Evolutionary conservation across 306 rosid genomes (phyloP), one percentile per base, ranked within the genome.

Genomic region (Luffa aegyptiaca): DNA sequence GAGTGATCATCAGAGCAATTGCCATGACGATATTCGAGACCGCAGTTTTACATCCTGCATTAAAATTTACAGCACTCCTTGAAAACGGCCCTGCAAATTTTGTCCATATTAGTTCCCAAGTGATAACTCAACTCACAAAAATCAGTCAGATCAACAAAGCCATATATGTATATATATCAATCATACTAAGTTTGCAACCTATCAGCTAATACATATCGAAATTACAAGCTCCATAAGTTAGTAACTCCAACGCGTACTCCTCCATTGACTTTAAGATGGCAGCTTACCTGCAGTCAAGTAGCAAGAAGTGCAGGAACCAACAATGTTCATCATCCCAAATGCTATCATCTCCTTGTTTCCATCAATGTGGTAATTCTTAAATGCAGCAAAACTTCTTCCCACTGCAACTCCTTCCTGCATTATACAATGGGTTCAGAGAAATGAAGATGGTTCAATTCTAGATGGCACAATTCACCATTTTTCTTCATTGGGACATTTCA

Each of bases 341-440:
- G 90, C 90, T 49, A 87, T 81, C 90, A 87, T 87, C 78, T 87
- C 88, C 75, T 85, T 87, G 82, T 87, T 87, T 26, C 90, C 90
- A 64, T 87, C 86, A 77, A 81, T 87, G 69, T 87, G 88, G 59
- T 87, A 87, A 64, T 83, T 85, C 81, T 85, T 87, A 3, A 85
- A 36, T 1, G 80, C 53, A 31, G 90, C 90, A 70, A 87, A 87
- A 66, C 90, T 85, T 81, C 88, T 85, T 76, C 90, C 90, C 14
- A 87, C 90, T 6, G 90, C 90, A 39, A 85, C 85, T 83, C 90
- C 90, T 83, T 87, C 90, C 90, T 87, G 76, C 78, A 76, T 33
- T 66, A 75, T 13, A 68, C 58, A 49, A 20, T 5, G 41, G 12
- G 51, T 46, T 46, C 57, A 72, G 0, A 2, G 16, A 74, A 51